Evolutionary conservation across 2,329 filamentous ascomycete species (phyloP), one percentile per base, ranked within the genome.

Genomic region (Hymenoscyphus repandus): DNA sequence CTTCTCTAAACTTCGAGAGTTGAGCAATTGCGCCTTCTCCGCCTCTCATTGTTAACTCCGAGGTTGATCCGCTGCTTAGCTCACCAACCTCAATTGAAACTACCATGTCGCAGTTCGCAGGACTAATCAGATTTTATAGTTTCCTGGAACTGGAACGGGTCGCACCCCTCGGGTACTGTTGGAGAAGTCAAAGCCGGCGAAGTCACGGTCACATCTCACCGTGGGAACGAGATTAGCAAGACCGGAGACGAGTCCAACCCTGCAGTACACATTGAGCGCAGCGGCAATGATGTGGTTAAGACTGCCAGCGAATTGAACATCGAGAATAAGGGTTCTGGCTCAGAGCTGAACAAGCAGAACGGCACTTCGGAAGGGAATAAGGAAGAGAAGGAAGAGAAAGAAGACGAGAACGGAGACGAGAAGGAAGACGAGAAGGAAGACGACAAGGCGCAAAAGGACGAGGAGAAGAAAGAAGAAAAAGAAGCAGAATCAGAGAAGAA

Each of bases 211-310:
- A 73, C 78, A 60, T 79, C 80, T 39, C 76, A 84, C 62, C 71
- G 71, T 45, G 81, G 82, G 59, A 86, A 85, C 65, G 80, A 75
- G 27, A 77, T 85, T 65, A 80, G 78, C 68, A 83, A 80, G 69
- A 81, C 79, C 36, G 82, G 79, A 45, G 74, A 78, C 22, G 74
- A 76, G 27, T 73, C 74, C 17, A 80, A 85, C 56, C 82, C 80
- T 2, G 82, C 81, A 31, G 77, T 85, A 5, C 75, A 77, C 56
- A 68, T 85, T 59, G 72, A 73, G 59, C 73, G 80, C 41, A 70
- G 73, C 12, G 81, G 82, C 43, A 83, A 85, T 59, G 81, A 85
- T 64, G 80, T 84, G 17, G 80, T 83, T 47, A 84, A 85, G 70
- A 74, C 73, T 55, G 78, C 80, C 11, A 77, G 73, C 39, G 82